Percentiles rank a stretch among this genome's conserved stretches.
Conservation (phyloP, 768 basidiomycete species). For the Ramaria sp. region DNA sequence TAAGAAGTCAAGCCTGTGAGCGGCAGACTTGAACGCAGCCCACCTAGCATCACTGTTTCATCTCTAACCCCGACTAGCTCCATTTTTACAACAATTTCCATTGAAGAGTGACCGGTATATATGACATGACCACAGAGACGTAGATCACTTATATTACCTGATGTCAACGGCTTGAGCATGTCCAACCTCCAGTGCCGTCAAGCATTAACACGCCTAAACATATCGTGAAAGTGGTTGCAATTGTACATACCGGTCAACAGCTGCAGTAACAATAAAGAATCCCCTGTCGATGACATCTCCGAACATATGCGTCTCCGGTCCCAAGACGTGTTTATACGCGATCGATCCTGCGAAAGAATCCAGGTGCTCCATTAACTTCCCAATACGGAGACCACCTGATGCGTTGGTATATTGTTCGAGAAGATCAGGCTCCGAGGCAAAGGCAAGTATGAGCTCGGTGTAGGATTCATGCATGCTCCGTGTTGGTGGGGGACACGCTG, state of each 20-base stretch:
- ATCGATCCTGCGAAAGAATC: conserved; percentile 82
- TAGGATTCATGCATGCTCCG: conserved; percentile 66
- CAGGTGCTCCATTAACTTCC: conserved; percentile 70
- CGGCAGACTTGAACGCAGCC: not conserved
- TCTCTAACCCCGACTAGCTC: conserved; percentile 46
- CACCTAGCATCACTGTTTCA: conserved; percentile 63
- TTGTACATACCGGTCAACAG: conserved; percentile 56
- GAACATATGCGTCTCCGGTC: conserved; percentile 44
- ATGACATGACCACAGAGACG: conserved; percentile 74
- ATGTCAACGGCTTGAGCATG: conserved; percentile 44
- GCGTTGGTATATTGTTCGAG: conserved; percentile 66
- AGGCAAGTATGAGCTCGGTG: conserved; percentile 53
- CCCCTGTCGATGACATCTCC: conserved; percentile 50
- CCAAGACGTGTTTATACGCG: conserved; percentile 74
- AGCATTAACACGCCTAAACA: not conserved
- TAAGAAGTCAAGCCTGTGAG: too few species aligned
- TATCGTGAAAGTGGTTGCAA: not conserved
- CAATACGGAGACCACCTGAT: conserved; percentile 57
- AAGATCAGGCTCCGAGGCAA: conserved; percentile 44
- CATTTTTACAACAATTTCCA: conserved; percentile 85
- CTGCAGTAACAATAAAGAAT: conserved; percentile 77
- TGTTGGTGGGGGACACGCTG: conserved; percentile 22
- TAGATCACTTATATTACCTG: conserved; percentile 49
- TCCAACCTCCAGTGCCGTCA: conserved; percentile 38
- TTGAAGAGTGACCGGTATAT: conserved; percentile 63